Base-by-base conservation (phyloP, 2,329 filamentous ascomycete species). In the Metarhizium sp. region DNA sequence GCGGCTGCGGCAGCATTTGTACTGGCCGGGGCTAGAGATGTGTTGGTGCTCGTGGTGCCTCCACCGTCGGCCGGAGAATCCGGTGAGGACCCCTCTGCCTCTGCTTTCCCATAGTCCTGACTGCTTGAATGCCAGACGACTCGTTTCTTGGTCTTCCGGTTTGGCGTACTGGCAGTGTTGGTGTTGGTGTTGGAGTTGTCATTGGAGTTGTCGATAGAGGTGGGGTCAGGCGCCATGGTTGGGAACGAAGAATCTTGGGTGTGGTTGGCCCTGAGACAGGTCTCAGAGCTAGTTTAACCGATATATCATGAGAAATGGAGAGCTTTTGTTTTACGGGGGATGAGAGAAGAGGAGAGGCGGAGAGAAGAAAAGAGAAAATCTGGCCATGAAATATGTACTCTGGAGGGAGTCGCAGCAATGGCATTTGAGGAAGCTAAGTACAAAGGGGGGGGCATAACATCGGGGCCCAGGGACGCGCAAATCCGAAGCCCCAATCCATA, bases 71-170 rank as follows among this genome's bases (percentile, higher is more conserved):
- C 13, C 13, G 51, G 34, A 47, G 56, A 49, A 53, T 50, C 29
- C 51, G 54, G 48, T 45, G 54, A 51, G 18, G 25, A 56, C 52
- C 58, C 43, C 48, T 30, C 36, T 54, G 40, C 59, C 51, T 38
- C 52, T 54, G 46, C 60, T 64, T 47, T 65, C 62, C 40, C n/a
- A 20, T 47, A 32, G 18, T 38, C 29, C 14, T 55, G 56, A 52
- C 65, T 67, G 59, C 63, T 68, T 50, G 67, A 62, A 54, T 69
- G 68, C 56, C 69, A 74, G 51, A 66, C 71, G 14, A 74, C 72
- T 47, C 67, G 66, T 65, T 74, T 74, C 67, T 74, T 74, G 52
- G 70, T 68, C 59, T 63, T 73, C 51, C 63, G 67, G 52, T 60
- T 56, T 29, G 69, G 67, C 38, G 67, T 68, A 54, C 63, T 52